phyloP scores from a whole-genome alignment of 1,284 basidiomycete species.

The Rhizopogon parksii region DNA sequence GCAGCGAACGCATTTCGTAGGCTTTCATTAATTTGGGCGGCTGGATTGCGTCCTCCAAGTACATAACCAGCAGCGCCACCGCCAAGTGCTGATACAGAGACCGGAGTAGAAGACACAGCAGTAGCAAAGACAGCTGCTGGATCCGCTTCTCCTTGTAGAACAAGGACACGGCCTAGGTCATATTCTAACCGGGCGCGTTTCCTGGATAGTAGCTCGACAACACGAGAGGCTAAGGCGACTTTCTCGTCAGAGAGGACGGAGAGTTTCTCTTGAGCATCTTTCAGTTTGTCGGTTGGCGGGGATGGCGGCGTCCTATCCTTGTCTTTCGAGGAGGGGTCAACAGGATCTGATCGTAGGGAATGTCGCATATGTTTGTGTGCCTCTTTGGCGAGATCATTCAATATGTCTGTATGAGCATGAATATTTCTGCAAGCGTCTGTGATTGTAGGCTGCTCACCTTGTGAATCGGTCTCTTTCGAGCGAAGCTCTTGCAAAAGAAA shows the following conservation, averaged over 20 bases:
- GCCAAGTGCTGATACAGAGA: constrained; percentile 13
- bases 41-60: constrained; percentile 33
- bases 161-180: constrained; percentile 47
- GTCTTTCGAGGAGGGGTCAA: constrained; percentile 15
- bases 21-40: constrained; percentile 42
- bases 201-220: constrained; percentile 45
- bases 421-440: background rate
- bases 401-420: constrained; percentile 35
- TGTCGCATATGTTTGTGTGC: constrained; percentile 47
- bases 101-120: constrained; percentile 15
- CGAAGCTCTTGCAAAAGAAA: constrained; percentile 69
- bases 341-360: constrained; percentile 31
- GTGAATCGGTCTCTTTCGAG: constrained; percentile 45
- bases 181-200: constrained; percentile 50
- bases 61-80: constrained; percentile 23
- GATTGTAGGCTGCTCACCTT: constrained; percentile 33
- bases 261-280: constrained; percentile 27
- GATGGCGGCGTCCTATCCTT: constrained; percentile 25
- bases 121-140: constrained; percentile 27
- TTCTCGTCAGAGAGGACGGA: constrained; percentile 46
- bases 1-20: constrained; percentile 34
- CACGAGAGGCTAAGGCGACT: constrained; percentile 43
- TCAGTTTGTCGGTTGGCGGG: constrained; percentile 27
- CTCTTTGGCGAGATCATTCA: constrained; percentile 49
- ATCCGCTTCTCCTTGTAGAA: constrained; percentile 47